Evolutionary conservation across 108 stramenopile genomes (phyloP).

Genomic region (Heterococcus sp.): DNA sequence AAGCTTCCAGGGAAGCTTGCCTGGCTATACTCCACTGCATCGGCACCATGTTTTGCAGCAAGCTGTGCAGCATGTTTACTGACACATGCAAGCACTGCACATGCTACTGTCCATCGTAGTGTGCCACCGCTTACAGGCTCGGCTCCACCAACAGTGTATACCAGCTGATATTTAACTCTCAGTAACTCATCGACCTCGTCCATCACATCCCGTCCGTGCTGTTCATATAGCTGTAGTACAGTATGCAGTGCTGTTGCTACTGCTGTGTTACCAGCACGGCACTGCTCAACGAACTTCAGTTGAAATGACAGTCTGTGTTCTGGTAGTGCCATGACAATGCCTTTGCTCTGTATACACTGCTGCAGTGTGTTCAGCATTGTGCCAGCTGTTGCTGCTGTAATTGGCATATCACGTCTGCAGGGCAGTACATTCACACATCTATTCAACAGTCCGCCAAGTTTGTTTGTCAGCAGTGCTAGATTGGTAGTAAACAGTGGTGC

Average conservation of each 20-base stretch:
- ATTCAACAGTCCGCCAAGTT: not conserved
- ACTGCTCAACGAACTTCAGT: not conserved
- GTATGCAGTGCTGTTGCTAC: not conserved
- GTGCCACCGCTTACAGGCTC: not conserved
- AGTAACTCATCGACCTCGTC: not conserved
- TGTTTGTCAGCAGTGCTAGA: not conserved
- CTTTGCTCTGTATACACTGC: not conserved
- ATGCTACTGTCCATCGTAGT: not conserved
- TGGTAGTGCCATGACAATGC: not conserved
- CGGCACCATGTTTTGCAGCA: not conserved
- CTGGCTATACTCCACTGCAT: not conserved
- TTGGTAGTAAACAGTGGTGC: not conserved
- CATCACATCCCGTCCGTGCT: not conserved
- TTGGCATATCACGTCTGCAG: not conserved
- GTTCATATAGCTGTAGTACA: not conserved
- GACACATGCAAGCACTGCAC: not conserved
- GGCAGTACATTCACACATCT: not conserved
- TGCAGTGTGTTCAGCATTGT: not conserved
- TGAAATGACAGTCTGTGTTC: not conserved
- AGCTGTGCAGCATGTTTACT: not conserved
- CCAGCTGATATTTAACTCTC: not conserved
- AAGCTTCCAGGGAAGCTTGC: not conserved
- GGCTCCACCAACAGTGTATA: not conserved
- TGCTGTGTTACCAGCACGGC: not conserved
- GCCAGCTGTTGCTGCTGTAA: not conserved